Conservation (phyloP, 2,329 filamentous ascomycete genomes). For the Saccharata proteae region DNA sequence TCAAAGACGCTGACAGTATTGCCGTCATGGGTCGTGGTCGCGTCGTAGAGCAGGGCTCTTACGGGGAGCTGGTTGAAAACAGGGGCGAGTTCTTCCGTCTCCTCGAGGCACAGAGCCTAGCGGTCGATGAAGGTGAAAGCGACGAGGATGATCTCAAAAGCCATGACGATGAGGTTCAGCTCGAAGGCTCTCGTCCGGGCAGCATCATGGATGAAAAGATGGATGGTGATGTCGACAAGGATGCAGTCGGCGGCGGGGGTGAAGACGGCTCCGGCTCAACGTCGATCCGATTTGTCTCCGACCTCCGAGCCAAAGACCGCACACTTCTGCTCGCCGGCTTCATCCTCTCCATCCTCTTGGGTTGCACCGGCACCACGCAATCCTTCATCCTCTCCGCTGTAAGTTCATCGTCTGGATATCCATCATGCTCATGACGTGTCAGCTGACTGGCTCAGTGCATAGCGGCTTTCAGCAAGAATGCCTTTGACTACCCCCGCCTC, state of each 20-base stretch:
- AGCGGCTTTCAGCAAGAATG: constrained; percentile 4
- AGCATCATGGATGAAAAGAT: too few relatives aligned
- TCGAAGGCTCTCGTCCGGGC: too few relatives aligned
- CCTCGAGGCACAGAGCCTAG: constrained; percentile 67
- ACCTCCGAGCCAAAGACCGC: background rate
- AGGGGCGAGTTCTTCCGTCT: constrained; percentile 69
- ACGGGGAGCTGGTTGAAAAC: constrained; percentile 61
- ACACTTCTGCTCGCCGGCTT: constrained; percentile 44
- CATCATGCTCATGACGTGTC: too few relatives aligned
- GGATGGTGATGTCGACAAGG: too few relatives aligned
- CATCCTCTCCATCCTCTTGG: constrained; percentile 61
- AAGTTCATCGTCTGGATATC: too few relatives aligned
- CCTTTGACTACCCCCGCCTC: background rate
- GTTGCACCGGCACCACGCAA: constrained; percentile 64
- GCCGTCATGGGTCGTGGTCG: constrained; percentile 76
- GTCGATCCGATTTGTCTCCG: too few relatives aligned
- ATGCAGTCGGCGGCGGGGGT: background rate
- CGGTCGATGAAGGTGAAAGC: background rate
- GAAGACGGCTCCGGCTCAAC: background rate
- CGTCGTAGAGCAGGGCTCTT: constrained; percentile 89
- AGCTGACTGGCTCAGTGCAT: too few relatives aligned
- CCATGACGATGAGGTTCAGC: background rate
- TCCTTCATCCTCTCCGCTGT: constrained; percentile 37
- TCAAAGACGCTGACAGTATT: constrained; percentile 89
- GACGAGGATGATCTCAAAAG: background rate